Base-by-base conservation (phyloP, 345 rosid species). In the Dipteronia dyeriana region DNA sequence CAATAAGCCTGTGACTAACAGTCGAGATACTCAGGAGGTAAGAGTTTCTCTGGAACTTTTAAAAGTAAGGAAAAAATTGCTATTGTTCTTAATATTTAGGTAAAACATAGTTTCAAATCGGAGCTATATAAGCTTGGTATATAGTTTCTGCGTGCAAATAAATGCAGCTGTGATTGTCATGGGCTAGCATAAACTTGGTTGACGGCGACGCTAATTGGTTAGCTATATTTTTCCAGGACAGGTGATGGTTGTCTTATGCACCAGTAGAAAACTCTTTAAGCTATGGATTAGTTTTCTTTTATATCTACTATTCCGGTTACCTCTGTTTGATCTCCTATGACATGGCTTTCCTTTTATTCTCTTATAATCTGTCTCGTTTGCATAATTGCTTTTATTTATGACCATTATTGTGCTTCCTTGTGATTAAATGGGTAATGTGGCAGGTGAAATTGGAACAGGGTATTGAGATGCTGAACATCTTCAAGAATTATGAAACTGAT, bases 1-100 rank as follows among this genome's bases (percentile, higher is more conserved):
- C 81, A 90, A 90, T 70, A 94, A 94, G 80, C 98, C 98, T 3
- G 98, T 92, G 22, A 95, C 98, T 45, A 91, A 95, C 75, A 92
- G 97, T 84, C 89, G 98, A 72, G 98, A 92, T 84, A 87, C 98
- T 54, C 97, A 95, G 79, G 97, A 95, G 88, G 98, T 93, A 41
- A 41, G 45, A 41, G 11, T 41, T 41, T 41, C 8, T 41, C 9
- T 9, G 45, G 9, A 41, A 41, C 45, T 41, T 41, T 11, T 7
- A 41, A 41, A 41, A 41, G 9, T 41, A 85, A 81, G 53, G 57
- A 23, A 53, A 73, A 68, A 5, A 23, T 45, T 49, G 10, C 7
- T 9, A 1, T 4, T 41, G 45, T 69, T 41, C 45, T 41, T 70
- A 25, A 25, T 23, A 29, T 73, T 29, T n/a, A 26, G 66, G 14